Conservation (phyloP, 1,139 yeast genomes). For the Saccharomyces uvarum region DNA sequence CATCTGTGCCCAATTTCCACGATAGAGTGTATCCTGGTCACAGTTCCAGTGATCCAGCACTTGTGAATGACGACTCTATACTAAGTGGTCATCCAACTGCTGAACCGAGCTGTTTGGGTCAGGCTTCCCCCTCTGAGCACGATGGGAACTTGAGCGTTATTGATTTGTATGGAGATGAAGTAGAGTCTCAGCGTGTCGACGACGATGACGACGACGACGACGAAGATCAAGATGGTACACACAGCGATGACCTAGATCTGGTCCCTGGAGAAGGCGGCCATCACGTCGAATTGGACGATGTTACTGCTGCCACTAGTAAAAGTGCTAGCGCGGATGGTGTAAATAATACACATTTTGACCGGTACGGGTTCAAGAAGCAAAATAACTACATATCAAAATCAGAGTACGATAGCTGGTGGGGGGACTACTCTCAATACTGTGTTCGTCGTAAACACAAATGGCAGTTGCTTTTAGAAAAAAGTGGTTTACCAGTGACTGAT, state of each 20-base stretch:
- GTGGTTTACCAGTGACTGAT: conserved; percentile 49
- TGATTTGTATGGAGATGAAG: conserved; percentile 26
- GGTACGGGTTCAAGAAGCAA: conserved; percentile 78
- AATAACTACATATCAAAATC: conserved; percentile 43
- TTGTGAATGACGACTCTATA: not conserved
- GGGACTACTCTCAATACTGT: conserved; percentile 54
- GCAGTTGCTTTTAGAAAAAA: conserved; percentile 55
- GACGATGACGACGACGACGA: conserved; percentile 5
- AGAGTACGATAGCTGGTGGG: conserved; percentile 73
- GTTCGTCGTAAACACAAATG: conserved; percentile 66
- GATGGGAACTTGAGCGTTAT: conserved; percentile 19
- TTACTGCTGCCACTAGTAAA: not conserved
- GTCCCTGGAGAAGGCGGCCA: not conserved
- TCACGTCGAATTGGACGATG: not conserved
- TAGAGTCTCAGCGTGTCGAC: conserved; percentile 12
- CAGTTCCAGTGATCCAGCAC: not conserved
- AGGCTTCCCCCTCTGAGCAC: not conserved
- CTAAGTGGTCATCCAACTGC: not conserved
- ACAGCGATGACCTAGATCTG: not conserved
- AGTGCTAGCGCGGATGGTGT: conserved; percentile 18
- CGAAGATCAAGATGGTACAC: conserved; percentile 5
- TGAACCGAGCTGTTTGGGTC: not conserved
- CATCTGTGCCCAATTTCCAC: conserved; percentile 29
- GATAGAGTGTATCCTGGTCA: conserved; percentile 7
- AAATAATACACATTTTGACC: conserved; percentile 40